Percentiles rank a stretch among this genome's conserved stretches.
Evolutionary conservation across 345 rosid species (phyloP).

Genomic region (Bruguiera parviflora): DNA sequence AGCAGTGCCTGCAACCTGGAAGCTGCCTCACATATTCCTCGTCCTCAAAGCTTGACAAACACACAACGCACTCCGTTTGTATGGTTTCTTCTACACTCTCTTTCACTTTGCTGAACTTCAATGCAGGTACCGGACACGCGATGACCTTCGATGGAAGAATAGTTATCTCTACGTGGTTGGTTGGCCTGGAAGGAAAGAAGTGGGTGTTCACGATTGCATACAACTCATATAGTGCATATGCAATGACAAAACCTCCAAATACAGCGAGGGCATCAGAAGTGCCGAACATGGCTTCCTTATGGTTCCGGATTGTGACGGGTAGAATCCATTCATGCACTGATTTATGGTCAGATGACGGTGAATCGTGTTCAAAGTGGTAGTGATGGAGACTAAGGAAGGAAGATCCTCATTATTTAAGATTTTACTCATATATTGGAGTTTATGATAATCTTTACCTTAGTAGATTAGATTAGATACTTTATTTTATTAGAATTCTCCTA

Average conservation of each 20-base stretch:
- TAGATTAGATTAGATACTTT: too few relatives aligned
- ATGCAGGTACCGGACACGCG: too few relatives aligned
- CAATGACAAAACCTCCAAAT: not conserved
- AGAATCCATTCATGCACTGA: not conserved
- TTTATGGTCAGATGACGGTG: not conserved
- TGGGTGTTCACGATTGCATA: not conserved
- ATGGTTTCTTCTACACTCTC: constrained; percentile 3
- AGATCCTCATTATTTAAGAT: too few relatives aligned
- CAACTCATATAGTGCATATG: constrained; percentile 1
- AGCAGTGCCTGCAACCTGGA: not conserved
- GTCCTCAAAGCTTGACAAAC: not conserved
- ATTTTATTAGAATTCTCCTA: too few relatives aligned
- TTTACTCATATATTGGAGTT: too few relatives aligned
- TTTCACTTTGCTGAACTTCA: constrained; percentile 5
- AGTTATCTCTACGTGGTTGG: not conserved
- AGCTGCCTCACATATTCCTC: not conserved
- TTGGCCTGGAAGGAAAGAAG: not conserved
- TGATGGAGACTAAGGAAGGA: too few relatives aligned
- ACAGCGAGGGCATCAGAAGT: constrained; percentile 2
- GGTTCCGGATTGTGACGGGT: not conserved
- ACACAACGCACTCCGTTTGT: not conserved
- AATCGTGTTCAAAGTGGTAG: not conserved
- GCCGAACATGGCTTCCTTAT: not conserved
- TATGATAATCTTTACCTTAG: too few relatives aligned
- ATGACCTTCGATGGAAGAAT: not conserved